These are phyloP conservation scores for Geotrichum bryndzae DNA, from an alignment of 1,139 yeast species.

Conservation along the genomic window DNA sequence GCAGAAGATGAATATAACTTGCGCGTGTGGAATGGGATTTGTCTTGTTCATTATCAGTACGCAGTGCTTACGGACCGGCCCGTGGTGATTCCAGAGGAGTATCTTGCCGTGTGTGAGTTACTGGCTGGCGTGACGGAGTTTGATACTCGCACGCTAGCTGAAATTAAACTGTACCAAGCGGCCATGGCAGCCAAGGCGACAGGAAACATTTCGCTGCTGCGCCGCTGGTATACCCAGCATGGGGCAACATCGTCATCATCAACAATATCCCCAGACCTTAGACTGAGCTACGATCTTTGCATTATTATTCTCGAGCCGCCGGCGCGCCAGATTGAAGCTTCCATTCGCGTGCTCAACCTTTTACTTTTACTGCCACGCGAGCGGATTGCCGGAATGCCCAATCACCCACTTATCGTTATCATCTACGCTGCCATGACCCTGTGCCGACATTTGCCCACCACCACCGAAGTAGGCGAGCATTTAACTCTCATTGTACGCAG, in stretches of 20 bases:
- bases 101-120: slow-evolving; percentile 37
- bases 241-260: background rate
- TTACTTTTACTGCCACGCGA: slow-evolving; percentile 42
- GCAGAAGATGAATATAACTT: slow-evolving; percentile 44
- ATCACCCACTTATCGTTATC: slow-evolving; percentile 44
- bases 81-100: slow-evolving; percentile 36
- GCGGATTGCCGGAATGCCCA: slow-evolving; percentile 48
- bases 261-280: background rate
- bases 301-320: background rate
- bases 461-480: slow-evolving; percentile 15
- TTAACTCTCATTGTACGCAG: slow-evolving; percentile 44
- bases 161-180: slow-evolving; percentile 18
- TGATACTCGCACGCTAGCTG: slow-evolving; percentile 18
- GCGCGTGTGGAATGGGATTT: slow-evolving; percentile 46
- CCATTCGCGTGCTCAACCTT: slow-evolving; percentile 40
- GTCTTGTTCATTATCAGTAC: slow-evolving; percentile 45
- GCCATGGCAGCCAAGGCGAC: slow-evolving; percentile 7
- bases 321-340: slow-evolving; percentile 26
- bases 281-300: slow-evolving; percentile 4
- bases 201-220: background rate
- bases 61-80: slow-evolving; percentile 46
- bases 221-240: slow-evolving; percentile 7
- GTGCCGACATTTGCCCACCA: slow-evolving; percentile 39
- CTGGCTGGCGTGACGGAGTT: slow-evolving; percentile 5
- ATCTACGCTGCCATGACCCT: slow-evolving; percentile 48